Base-by-base conservation (phyloP, 192 early-diverging fungal genomes). In the Kappamyces sp. region DNA sequence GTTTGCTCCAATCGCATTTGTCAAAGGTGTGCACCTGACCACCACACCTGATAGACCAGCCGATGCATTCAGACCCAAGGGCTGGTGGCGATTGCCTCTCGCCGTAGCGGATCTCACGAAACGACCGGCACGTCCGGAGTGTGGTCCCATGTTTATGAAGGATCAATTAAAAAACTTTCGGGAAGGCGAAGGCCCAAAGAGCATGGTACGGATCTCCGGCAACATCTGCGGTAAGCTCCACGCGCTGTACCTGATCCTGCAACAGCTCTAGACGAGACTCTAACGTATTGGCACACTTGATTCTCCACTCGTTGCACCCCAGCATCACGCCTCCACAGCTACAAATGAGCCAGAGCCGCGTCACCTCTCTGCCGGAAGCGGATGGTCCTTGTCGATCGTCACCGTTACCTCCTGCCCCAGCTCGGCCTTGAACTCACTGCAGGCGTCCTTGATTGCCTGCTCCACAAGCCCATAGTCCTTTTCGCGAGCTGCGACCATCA, bases 321-420 rank as follows among this genome's bases (percentile, higher is more conserved):
- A 95, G 74, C 35, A 92, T 83, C 38, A 97, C 87, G 50, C 96
- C 96, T 60, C 96, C 96, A 62, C 90, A 81, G 64, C 89, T 87
- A 65, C 40, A 60, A n/a, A 60, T 44, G 31, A 23, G 41, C 12
- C 12, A 10, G 7, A 2, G 32, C 7, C 12, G 15, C 42, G 9
- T 63, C 67, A 84, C 86, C 75, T 77, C 32, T 74, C 68, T 39
- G 87, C 86, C 2, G 92, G 78, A 47, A 96, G 71, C 47, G 82
- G 73, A 44, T 85, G 80, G 23, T 68, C 70, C 57, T 80, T 65
- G 47, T 86, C 78, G 31, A 92, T 58, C 31, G 58, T 65, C 12
- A 85, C 71, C 0, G 69, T 69, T 35, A 90, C 64, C 1, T 62
- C 62, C 15, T 49, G 38, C 8, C 72, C 67, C 3, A 84, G 64